Evolutionary conservation across 805 yeast species (phyloP), one percentile per base, ranked within the genome.

Genomic region (Starmerella apis): DNA sequence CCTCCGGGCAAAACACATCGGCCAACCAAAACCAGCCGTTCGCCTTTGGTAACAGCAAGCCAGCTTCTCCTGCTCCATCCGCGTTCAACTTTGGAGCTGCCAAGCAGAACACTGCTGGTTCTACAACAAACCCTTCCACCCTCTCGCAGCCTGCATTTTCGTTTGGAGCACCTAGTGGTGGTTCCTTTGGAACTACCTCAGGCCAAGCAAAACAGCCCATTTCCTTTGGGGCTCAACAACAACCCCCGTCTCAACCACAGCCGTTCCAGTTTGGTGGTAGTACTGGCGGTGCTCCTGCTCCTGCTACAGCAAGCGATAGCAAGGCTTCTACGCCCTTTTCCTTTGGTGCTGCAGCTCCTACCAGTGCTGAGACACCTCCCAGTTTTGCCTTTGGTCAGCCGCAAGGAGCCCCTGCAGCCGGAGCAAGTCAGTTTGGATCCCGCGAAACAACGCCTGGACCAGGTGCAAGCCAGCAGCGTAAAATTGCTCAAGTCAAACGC

Each of bases 401-500:
- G 28, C 30, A 22, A n/a, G 42, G 30, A 4, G 42, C 31, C 16
- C 27, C 39, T 7, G 39, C 22, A 6, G 28, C 42, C 14, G 41
- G 41, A 7, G 25, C 42, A 13, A 24, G 42, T 20, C 42, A 24
- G 31, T 38, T n/a, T 16, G 38, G 46, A 24, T 54, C 55, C 16
- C 54, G 55, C 22, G 57, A 49, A 31, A 22, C 50, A 1, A 53
- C 57, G 16, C 57, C 57, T 6, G 54, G 47, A 2, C 42, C 28
- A 18, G 51, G 42, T 16, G 25, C 28, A 3, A 27, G 36, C 19
- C 43, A 44, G 8, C 44, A 43, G 28, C 50, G 58, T 14, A 44
- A 45, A 18, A 46, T 55, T 10, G 58, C 58, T 1, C 57, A 53
- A 36, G 57, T 54, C 27, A 57, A 48, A 27, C 24, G 37, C 27